A percentile compares a stretch with the other conserved stretches of the same genome.
Evolutionary conservation across 1,284 basidiomycete genomes (phyloP).

Genomic region (Ceratobasidium sp.): DNA sequence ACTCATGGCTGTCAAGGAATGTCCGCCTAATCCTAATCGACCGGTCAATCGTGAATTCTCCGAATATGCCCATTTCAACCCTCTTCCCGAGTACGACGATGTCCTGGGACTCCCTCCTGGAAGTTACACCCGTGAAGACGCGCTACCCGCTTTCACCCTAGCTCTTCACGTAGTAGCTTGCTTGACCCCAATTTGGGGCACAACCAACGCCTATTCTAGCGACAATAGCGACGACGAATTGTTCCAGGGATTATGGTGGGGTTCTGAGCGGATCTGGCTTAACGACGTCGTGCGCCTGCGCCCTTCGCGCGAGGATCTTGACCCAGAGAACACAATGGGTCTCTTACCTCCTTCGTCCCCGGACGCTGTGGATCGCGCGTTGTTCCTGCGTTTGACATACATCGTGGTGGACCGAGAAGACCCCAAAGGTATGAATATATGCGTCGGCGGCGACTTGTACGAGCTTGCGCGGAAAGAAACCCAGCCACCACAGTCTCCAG

Average conservation of each 20-base stretch:
- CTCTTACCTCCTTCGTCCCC: slow-evolving; percentile 36
- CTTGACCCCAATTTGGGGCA: slow-evolving; percentile 65
- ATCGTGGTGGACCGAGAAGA: slow-evolving; percentile 57
- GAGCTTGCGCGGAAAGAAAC: slow-evolving; percentile 60
- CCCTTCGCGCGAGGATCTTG: slow-evolving; percentile 63
- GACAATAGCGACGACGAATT: slow-evolving; percentile 53
- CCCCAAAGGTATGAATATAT: slow-evolving; percentile 3
- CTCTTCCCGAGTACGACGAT: slow-evolving; percentile 45
- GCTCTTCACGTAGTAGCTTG: slow-evolving; percentile 69
- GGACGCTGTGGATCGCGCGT: slow-evolving; percentile 64
- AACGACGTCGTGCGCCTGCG: slow-evolving; percentile 84
- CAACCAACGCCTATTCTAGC: slow-evolving; percentile 57
- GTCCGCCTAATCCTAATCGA: slow-evolving; percentile 45
- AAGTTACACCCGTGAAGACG: slow-evolving; percentile 49
- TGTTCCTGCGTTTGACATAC: slow-evolving; percentile 69
- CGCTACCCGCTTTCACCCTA: slow-evolving; percentile 65
- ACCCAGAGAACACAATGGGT: slow-evolving; percentile 44
- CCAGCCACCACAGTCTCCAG: neutral
- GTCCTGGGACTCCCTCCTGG: slow-evolving; percentile 7
- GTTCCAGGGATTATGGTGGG: slow-evolving; percentile 84
- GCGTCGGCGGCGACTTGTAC: slow-evolving; percentile 67
- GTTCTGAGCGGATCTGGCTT: slow-evolving; percentile 84
- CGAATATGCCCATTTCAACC: slow-evolving; percentile 60
- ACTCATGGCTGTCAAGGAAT: slow-evolving; percentile 43
- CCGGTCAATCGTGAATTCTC: slow-evolving; percentile 56